A percentile compares a stretch with the other conserved stretches of the same genome.
Evolutionary conservation across 192 early-diverging fungal genomes (phyloP).

Genomic region (Linnemannia hyalina): DNA sequence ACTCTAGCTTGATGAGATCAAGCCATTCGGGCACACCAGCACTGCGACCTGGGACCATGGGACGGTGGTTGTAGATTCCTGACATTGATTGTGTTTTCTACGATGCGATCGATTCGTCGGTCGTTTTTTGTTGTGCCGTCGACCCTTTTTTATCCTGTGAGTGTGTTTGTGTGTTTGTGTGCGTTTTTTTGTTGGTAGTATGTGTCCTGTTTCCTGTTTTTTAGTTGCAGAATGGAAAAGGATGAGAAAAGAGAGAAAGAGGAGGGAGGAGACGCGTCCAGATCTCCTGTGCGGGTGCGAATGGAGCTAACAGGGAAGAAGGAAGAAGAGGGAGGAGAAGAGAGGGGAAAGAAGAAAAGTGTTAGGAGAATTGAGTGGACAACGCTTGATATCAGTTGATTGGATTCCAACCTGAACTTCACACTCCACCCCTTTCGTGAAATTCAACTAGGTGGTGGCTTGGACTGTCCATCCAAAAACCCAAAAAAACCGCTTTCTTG

Average conservation of each 20-base stretch:
- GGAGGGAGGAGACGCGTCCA: background rate
- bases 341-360: background rate
- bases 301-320: background rate
- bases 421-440: background rate
- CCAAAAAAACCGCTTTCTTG: constrained; percentile 8
- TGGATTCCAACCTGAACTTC: too few species aligned
- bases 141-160: background rate
- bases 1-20: constrained; percentile 86
- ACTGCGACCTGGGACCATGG: constrained; percentile 78
- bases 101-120: constrained; percentile 1
- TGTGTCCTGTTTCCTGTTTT: background rate
- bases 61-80: constrained; percentile 84
- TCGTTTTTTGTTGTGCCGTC: background rate
- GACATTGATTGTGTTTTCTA: constrained; percentile 61
- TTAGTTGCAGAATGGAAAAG: background rate
- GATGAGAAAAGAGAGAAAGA: background rate
- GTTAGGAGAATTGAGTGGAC: background rate
- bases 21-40: constrained; percentile 81
- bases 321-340: background rate
- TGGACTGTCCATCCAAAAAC: background rate
- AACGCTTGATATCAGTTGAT: too few species aligned
- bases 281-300: background rate
- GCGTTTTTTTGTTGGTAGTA: too few species aligned
- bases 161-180: background rate
- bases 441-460: background rate